These are phyloP conservation scores for Drechslerella stenobrocha DNA, from an alignment of 2,329 filamentous ascomycete genomes.

Conservation along the genomic window DNA sequence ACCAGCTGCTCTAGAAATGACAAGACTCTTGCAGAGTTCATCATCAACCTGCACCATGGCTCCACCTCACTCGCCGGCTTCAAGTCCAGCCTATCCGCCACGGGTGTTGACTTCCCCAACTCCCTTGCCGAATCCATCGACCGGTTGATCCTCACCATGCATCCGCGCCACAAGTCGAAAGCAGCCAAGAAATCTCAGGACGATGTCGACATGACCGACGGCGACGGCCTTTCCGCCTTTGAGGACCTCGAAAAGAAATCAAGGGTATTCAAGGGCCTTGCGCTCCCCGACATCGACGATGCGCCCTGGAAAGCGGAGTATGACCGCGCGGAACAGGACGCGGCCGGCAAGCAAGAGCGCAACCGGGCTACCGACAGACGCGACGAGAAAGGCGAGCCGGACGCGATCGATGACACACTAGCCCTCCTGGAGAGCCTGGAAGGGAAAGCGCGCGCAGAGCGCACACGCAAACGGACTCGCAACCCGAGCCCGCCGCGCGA, in stretches of 20 bases:
- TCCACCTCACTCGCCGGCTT: slow-evolving; percentile 72
- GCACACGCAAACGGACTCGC: slow-evolving; percentile 57
- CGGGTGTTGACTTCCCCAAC: slow-evolving; percentile 80
- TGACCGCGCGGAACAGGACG: slow-evolving; percentile 53
- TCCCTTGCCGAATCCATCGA: slow-evolving; percentile 91
- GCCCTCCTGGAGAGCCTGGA: slow-evolving; percentile 86
- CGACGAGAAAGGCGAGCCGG: slow-evolving; percentile 58
- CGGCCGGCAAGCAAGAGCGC: slow-evolving; percentile 51
- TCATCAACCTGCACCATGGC: slow-evolving; percentile 85
- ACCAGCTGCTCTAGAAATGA: slow-evolving; percentile 62
- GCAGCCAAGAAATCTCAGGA: slow-evolving; percentile 54
- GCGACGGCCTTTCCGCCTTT: slow-evolving; percentile 56
- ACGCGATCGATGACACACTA: slow-evolving; percentile 88
- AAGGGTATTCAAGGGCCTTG: slow-evolving; percentile 84
- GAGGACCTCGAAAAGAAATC: slow-evolving; percentile 70
- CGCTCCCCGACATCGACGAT: slow-evolving; percentile 76
- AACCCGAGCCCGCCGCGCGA: slow-evolving; percentile 59
- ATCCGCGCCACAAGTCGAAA: slow-evolving; percentile 78
- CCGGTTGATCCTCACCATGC: slow-evolving; percentile 82
- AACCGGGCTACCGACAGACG: slow-evolving; percentile 48
- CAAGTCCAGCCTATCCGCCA: slow-evolving; percentile 70
- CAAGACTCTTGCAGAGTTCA: slow-evolving; percentile 93
- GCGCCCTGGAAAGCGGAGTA: slow-evolving; percentile 61
- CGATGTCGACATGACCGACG: slow-evolving; percentile 55
- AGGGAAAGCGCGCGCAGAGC: slow-evolving; percentile 62